These are phyloP conservation scores for Suhomyces tanzawaensis DNA, from an alignment of 805 yeast genomes.

Conservation along the genomic window DNA sequence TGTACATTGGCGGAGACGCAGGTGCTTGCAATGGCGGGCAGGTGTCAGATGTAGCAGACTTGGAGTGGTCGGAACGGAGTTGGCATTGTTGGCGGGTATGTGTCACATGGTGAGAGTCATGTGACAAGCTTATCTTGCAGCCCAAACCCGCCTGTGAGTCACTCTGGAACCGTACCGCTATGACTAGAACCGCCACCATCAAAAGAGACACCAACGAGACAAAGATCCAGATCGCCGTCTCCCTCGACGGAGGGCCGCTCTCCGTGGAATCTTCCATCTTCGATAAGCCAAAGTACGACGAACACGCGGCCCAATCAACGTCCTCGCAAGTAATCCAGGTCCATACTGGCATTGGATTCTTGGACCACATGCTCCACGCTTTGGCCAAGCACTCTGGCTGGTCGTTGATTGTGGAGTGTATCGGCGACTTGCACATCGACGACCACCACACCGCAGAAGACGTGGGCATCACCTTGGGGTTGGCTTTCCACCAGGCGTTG, in stretches of 20 bases:
- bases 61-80: no score
- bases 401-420: constrained; percentile 85
- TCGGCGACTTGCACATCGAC: constrained; percentile 93
- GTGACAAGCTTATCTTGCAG: no score
- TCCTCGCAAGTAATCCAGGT: constrained; percentile 71
- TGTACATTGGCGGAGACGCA: constrained; percentile 50
- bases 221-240: constrained; percentile 79
- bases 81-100: no score
- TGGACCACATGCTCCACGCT: constrained; percentile 97
- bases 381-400: constrained; percentile 96
- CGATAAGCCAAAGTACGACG: constrained; percentile 27
- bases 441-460: constrained; percentile 98
- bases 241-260: constrained; percentile 83
- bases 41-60: no score
- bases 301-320: constrained; percentile 68
- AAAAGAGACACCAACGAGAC: constrained; percentile 88
- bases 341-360: constrained; percentile 90
- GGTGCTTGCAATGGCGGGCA: background rate
- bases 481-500: constrained; percentile 83
- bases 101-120: no score
- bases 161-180: no score
- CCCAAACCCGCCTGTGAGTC: no score
- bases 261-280: constrained; percentile 61
- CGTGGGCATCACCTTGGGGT: constrained; percentile 88
- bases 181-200: constrained; percentile 42